Conservation (phyloP, 441 rosid species). For the Arabidopsis lyrata region DNA sequence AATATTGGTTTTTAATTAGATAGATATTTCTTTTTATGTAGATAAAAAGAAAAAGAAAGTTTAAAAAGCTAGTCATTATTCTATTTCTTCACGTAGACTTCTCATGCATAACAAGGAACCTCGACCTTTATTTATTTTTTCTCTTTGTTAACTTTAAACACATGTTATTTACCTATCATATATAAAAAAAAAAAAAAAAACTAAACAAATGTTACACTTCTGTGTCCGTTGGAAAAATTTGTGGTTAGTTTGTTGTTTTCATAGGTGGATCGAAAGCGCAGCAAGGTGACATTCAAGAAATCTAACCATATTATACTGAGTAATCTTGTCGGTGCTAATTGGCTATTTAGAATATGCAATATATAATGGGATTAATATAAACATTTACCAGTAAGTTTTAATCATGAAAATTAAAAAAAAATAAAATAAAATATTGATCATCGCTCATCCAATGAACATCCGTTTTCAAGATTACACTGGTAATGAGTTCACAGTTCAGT, state of each 20-base stretch:
- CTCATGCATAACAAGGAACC: constrained; percentile 51
- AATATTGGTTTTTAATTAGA: background rate
- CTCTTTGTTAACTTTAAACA: constrained; percentile 8
- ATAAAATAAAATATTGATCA: too few relatives aligned
- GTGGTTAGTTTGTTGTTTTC: constrained; percentile 38
- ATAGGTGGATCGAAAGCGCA: background rate
- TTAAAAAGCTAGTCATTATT: constrained; percentile 47
- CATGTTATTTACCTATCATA: background rate
- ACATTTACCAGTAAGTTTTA: background rate
- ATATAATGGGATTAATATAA: background rate
- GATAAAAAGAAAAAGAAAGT: constrained; percentile 22
- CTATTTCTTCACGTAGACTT: constrained; percentile 70
- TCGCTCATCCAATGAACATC: too few relatives aligned
- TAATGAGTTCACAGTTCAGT: background rate
- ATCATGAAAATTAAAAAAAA: background rate
- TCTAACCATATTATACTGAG: background rate
- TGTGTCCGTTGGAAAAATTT: background rate
- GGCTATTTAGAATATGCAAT: background rate
- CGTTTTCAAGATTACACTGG: background rate
- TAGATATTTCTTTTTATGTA: too few relatives aligned
- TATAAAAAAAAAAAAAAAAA: constrained; percentile 18
- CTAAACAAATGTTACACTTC: constrained; percentile 7
- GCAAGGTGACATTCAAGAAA: constrained; percentile 21
- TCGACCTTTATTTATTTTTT: constrained; percentile 1
- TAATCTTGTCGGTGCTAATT: background rate